Base-by-base conservation (phyloP, 1,139 yeast genomes). In the Kodamaea sp. region DNA sequence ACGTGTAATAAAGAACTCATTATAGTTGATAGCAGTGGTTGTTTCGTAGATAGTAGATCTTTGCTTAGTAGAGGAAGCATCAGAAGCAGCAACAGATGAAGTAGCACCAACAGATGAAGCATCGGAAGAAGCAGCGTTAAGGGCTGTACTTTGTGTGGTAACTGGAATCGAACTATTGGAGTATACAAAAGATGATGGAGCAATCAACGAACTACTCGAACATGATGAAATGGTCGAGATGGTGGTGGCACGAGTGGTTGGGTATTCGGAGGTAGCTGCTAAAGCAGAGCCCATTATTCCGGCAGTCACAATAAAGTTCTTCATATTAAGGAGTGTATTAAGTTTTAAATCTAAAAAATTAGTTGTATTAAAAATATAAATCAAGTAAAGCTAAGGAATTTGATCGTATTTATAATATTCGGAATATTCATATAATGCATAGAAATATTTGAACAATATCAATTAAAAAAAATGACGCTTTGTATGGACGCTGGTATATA, bases 221-320 rank as follows among this genome's bases (percentile, higher is more conserved):
- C 63, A 59, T 23, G 61, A 42, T 23, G 29, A 34, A 22, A 49
- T 33, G 12, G 57, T 42, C 11, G 65, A 59, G 5, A 62, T 43
- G 7, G 60, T 46, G 8, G 69, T 62, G n/a, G 65, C 56, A 38
- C 56, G 50, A 26, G 62, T 57, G 25, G 68, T 55, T 12, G 53
- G 44, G 9, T 48, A 48, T n/a, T 55, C 57, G 6, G 60, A 58
- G 34, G 59, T 47, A 27, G 59, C 62, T 12, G 55, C 55, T 23
- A 55, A 39, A 23, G 57, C 51, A 23, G 57, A 37, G 20, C 46
- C 44, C 10, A 34, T 23, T 12, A 41, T 20, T 12, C 37, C 36
- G 15, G 35, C 35, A 31, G 36, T 34, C 9, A 34, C 31, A 20
- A 43, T 29, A 34, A 40, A 28, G 27, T 32, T 37, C 34, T 42